Percentiles rank a stretch among this genome's conserved stretches.
These are phyloP conservation scores for Aspergillus ostianus DNA, from an alignment of 495 filamentous ascomycete genomes.

Conservation along the genomic window DNA sequence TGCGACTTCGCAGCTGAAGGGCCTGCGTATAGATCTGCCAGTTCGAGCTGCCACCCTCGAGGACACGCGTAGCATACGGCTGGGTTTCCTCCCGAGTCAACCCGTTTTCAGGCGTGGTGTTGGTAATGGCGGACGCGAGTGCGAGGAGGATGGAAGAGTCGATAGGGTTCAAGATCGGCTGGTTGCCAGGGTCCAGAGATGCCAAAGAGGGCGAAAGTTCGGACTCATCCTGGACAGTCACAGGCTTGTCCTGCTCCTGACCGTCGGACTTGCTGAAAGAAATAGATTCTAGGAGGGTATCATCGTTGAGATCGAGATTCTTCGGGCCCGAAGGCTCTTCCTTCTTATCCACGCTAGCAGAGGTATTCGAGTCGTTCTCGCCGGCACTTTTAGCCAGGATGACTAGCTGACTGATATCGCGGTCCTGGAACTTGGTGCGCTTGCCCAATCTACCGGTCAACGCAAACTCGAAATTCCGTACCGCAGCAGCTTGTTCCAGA, in stretches of 20 bases:
- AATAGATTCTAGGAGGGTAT: conserved; percentile 87
- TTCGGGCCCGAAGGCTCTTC: conserved; percentile 49
- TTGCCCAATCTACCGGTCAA: conserved; percentile 86
- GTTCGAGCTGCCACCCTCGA: conserved; percentile 86
- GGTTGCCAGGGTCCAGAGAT: conserved; percentile 68
- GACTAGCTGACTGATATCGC: conserved; percentile 85
- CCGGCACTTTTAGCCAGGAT: conserved; percentile 77
- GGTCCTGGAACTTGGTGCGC: conserved; percentile 88
- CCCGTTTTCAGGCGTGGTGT: conserved; percentile 77
- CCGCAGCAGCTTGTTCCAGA: conserved; percentile 60
- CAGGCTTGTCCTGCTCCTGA: conserved; percentile 30
- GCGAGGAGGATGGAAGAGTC: conserved; percentile 83
- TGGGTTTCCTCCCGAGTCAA: conserved; percentile 89
- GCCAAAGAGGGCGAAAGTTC: conserved; percentile 58
- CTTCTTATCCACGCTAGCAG: conserved; percentile 1
- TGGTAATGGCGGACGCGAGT: conserved; percentile 81
- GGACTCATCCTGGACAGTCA: conserved; percentile 48
- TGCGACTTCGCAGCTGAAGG: conserved; percentile 79
- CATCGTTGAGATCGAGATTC: conserved; percentile 78
- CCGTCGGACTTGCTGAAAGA: conserved; percentile 64
- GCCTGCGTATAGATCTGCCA: conserved; percentile 98
- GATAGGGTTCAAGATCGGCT: conserved; percentile 77
- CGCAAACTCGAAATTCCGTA: conserved; percentile 73
- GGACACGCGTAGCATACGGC: conserved; percentile 84
- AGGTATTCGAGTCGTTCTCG: conserved; percentile 13